phyloP scores from a whole-genome alignment of 257 asterid genomes.

The Misopates orontium region DNA sequence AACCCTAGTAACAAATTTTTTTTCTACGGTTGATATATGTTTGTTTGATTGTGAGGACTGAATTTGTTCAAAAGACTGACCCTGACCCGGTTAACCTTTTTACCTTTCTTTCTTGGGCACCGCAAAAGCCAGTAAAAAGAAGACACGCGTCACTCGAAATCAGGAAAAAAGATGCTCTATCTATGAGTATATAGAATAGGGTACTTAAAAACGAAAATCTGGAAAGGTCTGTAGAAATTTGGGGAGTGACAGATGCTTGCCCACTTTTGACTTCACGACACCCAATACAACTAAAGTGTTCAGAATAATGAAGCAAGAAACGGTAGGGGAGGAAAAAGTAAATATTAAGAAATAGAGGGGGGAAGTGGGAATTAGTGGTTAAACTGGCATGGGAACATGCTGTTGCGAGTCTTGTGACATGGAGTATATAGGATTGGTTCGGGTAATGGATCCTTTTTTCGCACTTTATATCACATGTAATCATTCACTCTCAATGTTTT shows the following conservation, averaged over 20 bases:
- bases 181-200: not conserved
- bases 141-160: slow-evolving; percentile 19
- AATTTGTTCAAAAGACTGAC: not conserved
- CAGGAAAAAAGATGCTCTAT: slow-evolving; percentile 4
- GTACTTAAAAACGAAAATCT: slow-evolving; percentile 3
- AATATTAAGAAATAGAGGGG: not conserved
- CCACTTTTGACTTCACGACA: slow-evolving; percentile 23
- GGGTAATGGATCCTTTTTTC: too few relatives aligned
- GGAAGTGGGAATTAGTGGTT: not conserved
- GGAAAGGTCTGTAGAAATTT: slow-evolving; percentile 17
- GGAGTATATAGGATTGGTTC: not conserved
- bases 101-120: slow-evolving; percentile 9
- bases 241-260: slow-evolving; percentile 24
- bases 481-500: too few relatives aligned
- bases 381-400: slow-evolving; percentile 6
- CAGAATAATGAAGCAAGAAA: not conserved
- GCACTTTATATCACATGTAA: too few relatives aligned
- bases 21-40: not conserved
- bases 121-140: not conserved
- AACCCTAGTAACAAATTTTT: slow-evolving; percentile 6
- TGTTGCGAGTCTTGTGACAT: not conserved
- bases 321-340: not conserved
- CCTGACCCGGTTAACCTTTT: too few relatives aligned
- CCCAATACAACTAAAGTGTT: not conserved
- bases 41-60: not conserved